Evolutionary conservation across 2,329 filamentous ascomycete genomes (phyloP), one percentile per base, ranked within the genome.

Genomic region (Laburnicola sp.): DNA sequence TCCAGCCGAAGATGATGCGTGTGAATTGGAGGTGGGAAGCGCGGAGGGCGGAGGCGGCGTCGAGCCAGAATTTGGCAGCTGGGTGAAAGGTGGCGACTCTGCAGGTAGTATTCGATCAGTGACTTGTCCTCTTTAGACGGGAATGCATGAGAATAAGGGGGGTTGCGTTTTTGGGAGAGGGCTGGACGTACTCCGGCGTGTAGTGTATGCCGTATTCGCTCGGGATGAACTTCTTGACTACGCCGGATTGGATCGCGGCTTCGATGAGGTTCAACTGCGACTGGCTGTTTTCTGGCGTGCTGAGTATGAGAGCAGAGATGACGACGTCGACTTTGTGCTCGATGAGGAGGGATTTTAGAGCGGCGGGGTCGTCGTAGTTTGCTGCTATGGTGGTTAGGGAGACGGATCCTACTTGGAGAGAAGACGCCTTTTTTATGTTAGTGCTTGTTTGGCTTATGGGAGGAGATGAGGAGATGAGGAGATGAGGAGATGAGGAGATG

Each of bases 1-100:
- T 59, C 39, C 57, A 58, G 4, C 66, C 67, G 23, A 64, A 58
- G 7, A 58, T 48, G 10, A 71, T 39, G 9, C 50, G 51, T 1
- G 65, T 68, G 50, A 57, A 71, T 48, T 64, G 52, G 7, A 71
- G 50, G 25, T 59, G 31, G 1, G 59, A 56, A 3, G 45, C 47
- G 3, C 56, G 52, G 2, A 68, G 54, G 8, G 39, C 42, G 10
- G 57, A 56, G 2, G 45, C 45, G 22, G 57, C 55, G 11, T 55
- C 52, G n/a, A 54, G 36, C 45, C 46, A 59, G 43, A 45, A 57
- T 34, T 46, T 35, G 1, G 48, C 45, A 1, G 42, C 35, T 2
- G 56, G 56, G 35, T 57, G 45, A n/a, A 53, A 50, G 10, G 47
- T 25, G 8, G 49, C 40, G 1, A 54, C 31, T 11, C 43, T 54